Evolutionary conservation across 78 protist species (phyloP).

Genomic region (Dictyostelium discoideum): DNA sequence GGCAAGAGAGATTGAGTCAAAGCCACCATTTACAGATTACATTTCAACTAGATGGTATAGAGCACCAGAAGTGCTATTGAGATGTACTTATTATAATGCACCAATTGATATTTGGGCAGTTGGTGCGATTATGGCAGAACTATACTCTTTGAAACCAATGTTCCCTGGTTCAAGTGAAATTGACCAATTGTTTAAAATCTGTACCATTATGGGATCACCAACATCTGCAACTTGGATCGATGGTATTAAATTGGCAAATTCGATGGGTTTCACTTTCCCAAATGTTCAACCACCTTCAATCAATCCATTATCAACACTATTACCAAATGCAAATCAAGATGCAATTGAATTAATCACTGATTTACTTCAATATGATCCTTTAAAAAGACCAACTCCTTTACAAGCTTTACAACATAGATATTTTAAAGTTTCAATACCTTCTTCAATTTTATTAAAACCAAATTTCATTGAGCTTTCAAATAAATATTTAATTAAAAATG

Average conservation of each 20-base stretch:
- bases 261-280: conserved; percentile 90
- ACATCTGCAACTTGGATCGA: conserved; percentile 87
- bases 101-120: conserved; percentile 81
- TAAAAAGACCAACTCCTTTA: conserved; percentile 92
- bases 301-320: conserved; percentile 59
- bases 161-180: conserved; percentile 96
- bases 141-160: conserved; percentile 93
- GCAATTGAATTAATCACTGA: conserved; percentile 92
- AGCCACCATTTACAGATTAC: conserved; percentile 98
- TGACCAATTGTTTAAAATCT: conserved; percentile 93
- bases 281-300: conserved; percentile 63
- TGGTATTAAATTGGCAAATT: conserved; percentile 84
- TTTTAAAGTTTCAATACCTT: conserved; percentile 70
- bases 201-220: conserved; percentile 95
- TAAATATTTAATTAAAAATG: conserved; percentile 14
- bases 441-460: neutral
- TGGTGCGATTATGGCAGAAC: conserved; percentile 97
- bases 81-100: conserved; percentile 20
- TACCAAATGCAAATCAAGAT: conserved; percentile 88
- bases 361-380: conserved; percentile 93
- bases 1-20: conserved; percentile 95
- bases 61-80: conserved; percentile 97
- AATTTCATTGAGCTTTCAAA: conserved; percentile 25
- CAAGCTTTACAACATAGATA: conserved; percentile 91
- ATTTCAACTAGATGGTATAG: conserved; percentile 99